These are phyloP conservation scores for Eucalyptus decipiens DNA, from an alignment of 345 rosid species.

Conservation along the genomic window DNA sequence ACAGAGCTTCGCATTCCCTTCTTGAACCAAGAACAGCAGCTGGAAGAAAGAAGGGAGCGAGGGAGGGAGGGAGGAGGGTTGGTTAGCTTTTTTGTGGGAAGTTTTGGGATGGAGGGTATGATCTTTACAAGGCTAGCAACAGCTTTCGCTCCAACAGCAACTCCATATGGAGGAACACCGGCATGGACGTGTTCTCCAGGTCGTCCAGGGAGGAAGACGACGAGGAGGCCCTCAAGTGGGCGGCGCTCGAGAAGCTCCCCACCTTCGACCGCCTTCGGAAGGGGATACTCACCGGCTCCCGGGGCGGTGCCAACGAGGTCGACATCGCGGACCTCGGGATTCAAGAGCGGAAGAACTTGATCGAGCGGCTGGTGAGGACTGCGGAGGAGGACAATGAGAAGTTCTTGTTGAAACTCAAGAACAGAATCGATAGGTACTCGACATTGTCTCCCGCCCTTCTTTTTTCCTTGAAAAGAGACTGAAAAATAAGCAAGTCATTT, in stretches of 20 bases:
- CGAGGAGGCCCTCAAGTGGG: slow-evolving; percentile 47
- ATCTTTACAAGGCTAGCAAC: slow-evolving; percentile 20
- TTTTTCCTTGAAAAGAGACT: not conserved
- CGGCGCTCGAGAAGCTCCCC: slow-evolving; percentile 38
- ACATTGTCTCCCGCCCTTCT: not conserved
- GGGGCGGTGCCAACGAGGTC: slow-evolving; percentile 1
- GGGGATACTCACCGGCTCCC: slow-evolving; percentile 13
- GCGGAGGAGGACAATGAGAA: slow-evolving; percentile 18
- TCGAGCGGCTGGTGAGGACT: slow-evolving; percentile 13
- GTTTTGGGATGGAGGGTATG: not conserved
- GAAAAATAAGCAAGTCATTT: not conserved
- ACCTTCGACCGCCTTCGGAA: slow-evolving; percentile 26
- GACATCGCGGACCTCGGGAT: slow-evolving; percentile 3
- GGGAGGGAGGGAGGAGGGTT: not conserved
- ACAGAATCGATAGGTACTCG: slow-evolving; percentile 15
- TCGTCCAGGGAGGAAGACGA: slow-evolving; percentile 61
- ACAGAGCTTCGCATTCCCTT: not conserved
- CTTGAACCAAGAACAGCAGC: not conserved
- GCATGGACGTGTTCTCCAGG: slow-evolving; percentile 32
- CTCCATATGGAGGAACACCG: slow-evolving; percentile 20
- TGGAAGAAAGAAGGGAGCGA: not conserved
- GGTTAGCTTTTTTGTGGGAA: not conserved
- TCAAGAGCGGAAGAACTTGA: slow-evolving; percentile 2
- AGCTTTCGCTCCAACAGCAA: slow-evolving; percentile 9
- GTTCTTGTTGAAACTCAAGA: slow-evolving; percentile 17